Conservation (phyloP, 1,284 basidiomycete genomes). For the Irpex sp. region DNA sequence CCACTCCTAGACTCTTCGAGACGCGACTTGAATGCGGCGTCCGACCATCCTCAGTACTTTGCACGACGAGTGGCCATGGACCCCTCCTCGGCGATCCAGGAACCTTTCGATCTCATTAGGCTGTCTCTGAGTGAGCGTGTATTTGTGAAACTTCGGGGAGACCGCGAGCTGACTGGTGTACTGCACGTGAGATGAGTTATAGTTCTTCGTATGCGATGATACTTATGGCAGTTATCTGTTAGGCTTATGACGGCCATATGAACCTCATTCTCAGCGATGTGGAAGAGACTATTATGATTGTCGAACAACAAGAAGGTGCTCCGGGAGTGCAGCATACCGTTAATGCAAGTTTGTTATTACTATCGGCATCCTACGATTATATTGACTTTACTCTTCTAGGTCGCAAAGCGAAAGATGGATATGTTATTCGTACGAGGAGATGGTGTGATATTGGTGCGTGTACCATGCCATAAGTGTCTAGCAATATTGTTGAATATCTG, state of each 20-base stretch:
- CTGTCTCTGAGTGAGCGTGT: conserved; percentile 95
- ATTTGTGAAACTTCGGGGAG: conserved; percentile 92
- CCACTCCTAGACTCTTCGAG: not conserved
- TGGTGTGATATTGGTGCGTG: conserved; percentile 83
- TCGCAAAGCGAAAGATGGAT: conserved; percentile 91
- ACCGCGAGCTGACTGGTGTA: conserved; percentile 88
- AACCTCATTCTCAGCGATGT: conserved; percentile 97
- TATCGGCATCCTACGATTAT: too few species aligned
- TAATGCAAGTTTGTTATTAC: conserved; percentile 41
- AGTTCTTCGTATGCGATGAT: not conserved
- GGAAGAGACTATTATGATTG: conserved; percentile 92
- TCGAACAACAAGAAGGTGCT: conserved; percentile 62
- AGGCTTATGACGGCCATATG: conserved; percentile 99
- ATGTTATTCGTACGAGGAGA: conserved; percentile 99
- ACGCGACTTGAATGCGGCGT: not conserved
- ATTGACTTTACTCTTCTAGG: conserved; percentile 37
- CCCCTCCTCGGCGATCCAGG: conserved; percentile 75
- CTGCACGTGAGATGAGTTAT: conserved; percentile 68
- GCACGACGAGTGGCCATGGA: conserved; percentile 46
- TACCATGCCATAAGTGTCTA: not conserved
- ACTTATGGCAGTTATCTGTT: conserved; percentile 13
- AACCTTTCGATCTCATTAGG: conserved; percentile 97
- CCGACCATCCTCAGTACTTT: not conserved
- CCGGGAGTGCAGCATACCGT: conserved; percentile 49
- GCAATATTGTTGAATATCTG: conserved; percentile 8